Base-by-base conservation (phyloP, 176 grass and related monocot species). In the Phragmites australis region DNA sequence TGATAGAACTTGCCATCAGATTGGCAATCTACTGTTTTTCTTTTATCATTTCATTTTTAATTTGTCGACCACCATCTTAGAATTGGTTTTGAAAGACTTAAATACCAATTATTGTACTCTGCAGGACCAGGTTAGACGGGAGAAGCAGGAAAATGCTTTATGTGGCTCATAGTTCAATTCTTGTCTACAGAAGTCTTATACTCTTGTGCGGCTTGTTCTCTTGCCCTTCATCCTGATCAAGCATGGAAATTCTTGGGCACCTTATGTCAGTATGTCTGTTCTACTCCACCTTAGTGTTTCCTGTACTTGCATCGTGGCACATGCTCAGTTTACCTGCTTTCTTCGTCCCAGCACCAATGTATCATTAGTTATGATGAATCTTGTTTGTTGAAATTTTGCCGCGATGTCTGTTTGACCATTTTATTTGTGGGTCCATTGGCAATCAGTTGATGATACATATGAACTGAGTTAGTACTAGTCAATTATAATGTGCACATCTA, bases 81-180 rank as follows among this genome's bases (percentile, higher is more conserved):
- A 63, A 32, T 79, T 19, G 5, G 12, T 65, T 75, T 56, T 34
- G 37, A 68, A 66, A 9, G 37, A 31, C 17, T 31, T 71, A 31
- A 42, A 52, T 52, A 19, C 44, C 8, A 62, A 63, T 5, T 29
- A 27, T 31, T 30, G 6, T 75, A 62, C 7, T 41, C n/a, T 27
- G 7, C 86, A 88, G 86, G 86, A 30, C 75, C 86, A 67, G 81
- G 86, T 66, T 65, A 46, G 17, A 68, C 8, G 7, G 72, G 75
- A 65, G 58, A 56, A 57, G 80, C 71, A 81, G 58, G 53, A 26
- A 59, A 76, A 40, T 64, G 32, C 11, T 53, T 53, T 62, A 34
- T 42, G 44, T 29, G 65, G 71, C 32, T 23, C 19, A 75, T 54
- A 46, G 47, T 73, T 34, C 32, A 27, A 22, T 34, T 39, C 4